A percentile compares a stretch with the other conserved stretches of the same genome.
phyloP scores from a whole-genome alignment of 2,329 filamentous ascomycete genomes.

The Trichoderma koningii region DNA sequence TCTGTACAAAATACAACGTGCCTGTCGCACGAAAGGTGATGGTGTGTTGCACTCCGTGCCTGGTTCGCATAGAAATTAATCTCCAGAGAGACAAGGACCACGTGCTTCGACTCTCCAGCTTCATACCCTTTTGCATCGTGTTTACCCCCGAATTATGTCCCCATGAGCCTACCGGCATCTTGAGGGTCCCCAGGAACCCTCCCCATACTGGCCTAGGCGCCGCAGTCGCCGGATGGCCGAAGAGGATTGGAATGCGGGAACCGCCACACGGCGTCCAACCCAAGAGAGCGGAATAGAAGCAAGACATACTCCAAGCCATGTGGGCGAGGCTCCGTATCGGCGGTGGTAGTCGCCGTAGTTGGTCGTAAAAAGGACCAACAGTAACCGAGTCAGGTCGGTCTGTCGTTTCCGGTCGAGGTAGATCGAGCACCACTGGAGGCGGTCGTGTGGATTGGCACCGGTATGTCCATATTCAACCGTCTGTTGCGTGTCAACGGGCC shows the following conservation, averaged over 20 bases:
- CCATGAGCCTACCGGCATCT: slow-evolving; percentile 13
- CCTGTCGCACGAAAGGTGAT: neutral
- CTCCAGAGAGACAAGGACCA: slow-evolving; percentile 9
- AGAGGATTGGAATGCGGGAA: slow-evolving; percentile 18
- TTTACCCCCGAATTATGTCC: slow-evolving; percentile 12
- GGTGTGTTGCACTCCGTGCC: slow-evolving; percentile 12
- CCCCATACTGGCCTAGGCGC: slow-evolving; percentile 9
- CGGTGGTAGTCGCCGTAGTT: slow-evolving; percentile 1
- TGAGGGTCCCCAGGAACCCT: neutral
- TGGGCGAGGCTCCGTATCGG: slow-evolving; percentile 20
- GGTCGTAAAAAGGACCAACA: slow-evolving; percentile 8
- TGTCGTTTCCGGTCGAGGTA: neutral
- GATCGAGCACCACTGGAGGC: slow-evolving; percentile 5
- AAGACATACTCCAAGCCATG: slow-evolving; percentile 26
- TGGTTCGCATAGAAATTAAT: slow-evolving; percentile 24
- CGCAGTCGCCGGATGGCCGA: slow-evolving; percentile 10
- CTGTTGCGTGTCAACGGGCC: slow-evolving; percentile 17
- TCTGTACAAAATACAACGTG: neutral
- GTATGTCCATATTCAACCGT: neutral
- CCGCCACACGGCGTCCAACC: slow-evolving; percentile 17
- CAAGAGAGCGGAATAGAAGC: slow-evolving; percentile 23
- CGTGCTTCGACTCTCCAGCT: slow-evolving; percentile 19
- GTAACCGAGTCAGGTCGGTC: slow-evolving; percentile 15
- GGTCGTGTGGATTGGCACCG: neutral
- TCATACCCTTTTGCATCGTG: slow-evolving; percentile 13